phyloP scores from a whole-genome alignment of 2,329 filamentous ascomycete species.

The Coccinonectria pachysandricola region DNA sequence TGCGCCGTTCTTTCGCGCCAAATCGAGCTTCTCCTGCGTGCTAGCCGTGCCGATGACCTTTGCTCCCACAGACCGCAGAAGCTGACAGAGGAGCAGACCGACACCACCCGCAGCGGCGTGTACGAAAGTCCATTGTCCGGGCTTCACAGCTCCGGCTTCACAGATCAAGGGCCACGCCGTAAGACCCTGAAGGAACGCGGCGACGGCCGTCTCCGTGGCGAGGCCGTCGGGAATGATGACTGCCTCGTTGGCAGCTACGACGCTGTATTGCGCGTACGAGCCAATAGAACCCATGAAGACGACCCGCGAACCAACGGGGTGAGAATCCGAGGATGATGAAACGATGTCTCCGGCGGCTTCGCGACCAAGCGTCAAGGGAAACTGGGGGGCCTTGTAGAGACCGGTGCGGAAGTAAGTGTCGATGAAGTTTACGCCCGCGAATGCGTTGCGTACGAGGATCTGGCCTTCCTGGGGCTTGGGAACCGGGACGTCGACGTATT shows the following conservation, averaged over 20 bases:
- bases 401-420: slow-evolving; percentile 86
- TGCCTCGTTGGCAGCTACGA: slow-evolving; percentile 41
- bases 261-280: slow-evolving; percentile 48
- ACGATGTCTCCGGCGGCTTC: slow-evolving; percentile 68
- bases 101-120: slow-evolving; percentile 82
- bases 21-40: slow-evolving; percentile 58
- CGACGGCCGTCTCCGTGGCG: slow-evolving; percentile 52
- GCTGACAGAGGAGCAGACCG: slow-evolving; percentile 63
- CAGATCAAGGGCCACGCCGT: slow-evolving; percentile 72
- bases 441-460: slow-evolving; percentile 71
- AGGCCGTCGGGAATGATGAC: slow-evolving; percentile 56
- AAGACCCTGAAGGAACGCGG: slow-evolving; percentile 67
- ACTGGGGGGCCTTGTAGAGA: slow-evolving; percentile 56
- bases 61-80: slow-evolving; percentile 63
- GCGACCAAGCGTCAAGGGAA: slow-evolving; percentile 68
- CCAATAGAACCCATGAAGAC: slow-evolving; percentile 49
- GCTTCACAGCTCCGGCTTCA: slow-evolving; percentile 65
- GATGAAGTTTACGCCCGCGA: slow-evolving; percentile 77
- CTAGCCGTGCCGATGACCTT: slow-evolving; percentile 72
- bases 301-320: slow-evolving; percentile 59
- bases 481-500: slow-evolving; percentile 60
- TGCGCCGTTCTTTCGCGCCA: slow-evolving; percentile 62
- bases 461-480: slow-evolving; percentile 59
- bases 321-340: slow-evolving; percentile 41
- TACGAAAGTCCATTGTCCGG: slow-evolving; percentile 72